A percentile compares a stretch with the other conserved stretches of the same genome.
Evolutionary conservation across 495 filamentous ascomycete genomes (phyloP).

Genomic region (Penicillium coffeae): DNA sequence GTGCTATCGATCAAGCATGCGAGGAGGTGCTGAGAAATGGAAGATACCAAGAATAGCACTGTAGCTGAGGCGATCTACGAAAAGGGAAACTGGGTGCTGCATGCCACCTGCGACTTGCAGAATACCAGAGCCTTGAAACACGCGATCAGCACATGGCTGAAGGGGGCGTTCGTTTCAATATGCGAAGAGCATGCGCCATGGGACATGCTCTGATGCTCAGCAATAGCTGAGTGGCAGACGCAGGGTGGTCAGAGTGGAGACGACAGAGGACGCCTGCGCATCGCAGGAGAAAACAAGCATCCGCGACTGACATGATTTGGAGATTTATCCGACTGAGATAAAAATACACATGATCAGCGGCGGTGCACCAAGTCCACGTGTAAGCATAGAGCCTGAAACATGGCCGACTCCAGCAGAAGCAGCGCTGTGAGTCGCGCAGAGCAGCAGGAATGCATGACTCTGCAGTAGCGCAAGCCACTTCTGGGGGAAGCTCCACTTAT

Average conservation of each 20-base stretch:
- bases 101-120: neutral
- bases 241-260: neutral
- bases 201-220: too few species aligned
- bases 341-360: constrained; percentile 8
- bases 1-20: too few species aligned
- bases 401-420: neutral
- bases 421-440: neutral
- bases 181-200: too few species aligned
- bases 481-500: too few species aligned
- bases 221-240: neutral
- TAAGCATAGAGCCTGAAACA: constrained; percentile 15
- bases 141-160: constrained; percentile 12
- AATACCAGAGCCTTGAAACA: constrained; percentile 5
- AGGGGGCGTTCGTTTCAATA: constrained; percentile 10
- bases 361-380: constrained; percentile 13
- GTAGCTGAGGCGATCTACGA: neutral
- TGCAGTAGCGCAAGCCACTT: constrained; percentile 7
- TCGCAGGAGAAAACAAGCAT: neutral
- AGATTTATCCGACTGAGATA: constrained; percentile 2
- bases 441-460: constrained; percentile 4
- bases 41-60: neutral
- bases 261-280: neutral
- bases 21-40: too few species aligned
- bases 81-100: neutral
- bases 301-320: neutral